Base-by-base conservation (phyloP, 441 rosid species). In the Mallotus japonicus region DNA sequence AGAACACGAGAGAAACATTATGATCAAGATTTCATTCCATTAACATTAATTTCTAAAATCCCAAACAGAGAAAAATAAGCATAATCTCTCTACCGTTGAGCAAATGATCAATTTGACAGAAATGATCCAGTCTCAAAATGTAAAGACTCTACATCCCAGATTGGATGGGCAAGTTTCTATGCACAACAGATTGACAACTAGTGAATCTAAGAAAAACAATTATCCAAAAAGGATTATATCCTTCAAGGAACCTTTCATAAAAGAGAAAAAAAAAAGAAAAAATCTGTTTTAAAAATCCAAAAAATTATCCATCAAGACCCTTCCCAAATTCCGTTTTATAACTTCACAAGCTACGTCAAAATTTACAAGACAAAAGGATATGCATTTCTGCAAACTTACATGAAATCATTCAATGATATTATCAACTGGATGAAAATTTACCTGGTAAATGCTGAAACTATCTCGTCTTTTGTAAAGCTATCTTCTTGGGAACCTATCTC, bases 401-500 rank as follows among this genome's bases (percentile, higher is more conserved):
- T n/a, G 14, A 56, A 34, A 49, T 20, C 34, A 5, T 22, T n/a
- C 59, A 32, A 42, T 58, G 59, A 28, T 20, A 1, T 12, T 12
- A 14, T 17, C 5, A 49, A 56, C 20, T 47, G 8, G 11, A 60
- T n/a, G 13, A 13, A 69, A 75, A 61, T 69, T 62, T 80, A 82
- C 95, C 93, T 88, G 58, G 98, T 88, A 73, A 84, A 85, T 12
- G 95, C 93, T 42, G 95, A 90, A 77, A 92, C 82, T 72, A 87
- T 79, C 78, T 92, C 98, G 85, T 92, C 96, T 83, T 92, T 92
- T 62, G 96, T 89, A 78, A 89, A 92, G 80, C 96, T 90, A 77
- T 90, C 96, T 78, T 92, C 98, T 57, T 87, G 96, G 66, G 95
- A 89, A 47, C 98, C 98, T 83, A 89, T 84, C 84, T 92, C 96